Evolutionary conservation across 1,284 basidiomycete genomes (phyloP).

Genomic region (Rhodotorula mucilaginosa): DNA sequence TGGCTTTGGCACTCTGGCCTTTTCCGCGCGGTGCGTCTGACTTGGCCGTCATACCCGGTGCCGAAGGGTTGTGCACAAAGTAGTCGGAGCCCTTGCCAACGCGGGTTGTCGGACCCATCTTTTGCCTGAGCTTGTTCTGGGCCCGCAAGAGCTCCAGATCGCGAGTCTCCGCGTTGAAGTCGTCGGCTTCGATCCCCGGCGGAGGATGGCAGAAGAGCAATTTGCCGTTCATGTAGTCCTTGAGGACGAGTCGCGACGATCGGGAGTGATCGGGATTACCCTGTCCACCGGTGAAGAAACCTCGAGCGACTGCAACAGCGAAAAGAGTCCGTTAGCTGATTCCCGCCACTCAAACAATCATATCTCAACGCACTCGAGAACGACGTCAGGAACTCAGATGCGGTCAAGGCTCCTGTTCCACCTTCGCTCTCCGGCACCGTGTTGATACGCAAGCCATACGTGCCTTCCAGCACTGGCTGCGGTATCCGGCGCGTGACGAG

Average conservation of each 20-base stretch:
- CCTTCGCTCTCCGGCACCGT: constrained; percentile 73
- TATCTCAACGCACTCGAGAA: constrained; percentile 75
- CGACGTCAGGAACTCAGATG: constrained; percentile 78
- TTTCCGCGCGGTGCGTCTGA: constrained; percentile 21
- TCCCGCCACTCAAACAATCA: neutral
- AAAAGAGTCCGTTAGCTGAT: constrained; percentile 3
- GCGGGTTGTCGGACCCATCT: constrained; percentile 77
- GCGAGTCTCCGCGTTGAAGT: constrained; percentile 76
- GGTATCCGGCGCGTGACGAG: constrained; percentile 80
- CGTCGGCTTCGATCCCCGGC: constrained; percentile 63
- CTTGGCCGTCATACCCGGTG: constrained; percentile 24
- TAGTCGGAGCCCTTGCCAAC: constrained; percentile 80
- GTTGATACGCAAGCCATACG: constrained; percentile 81
- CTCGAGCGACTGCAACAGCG: constrained; percentile 70
- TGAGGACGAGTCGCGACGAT: constrained; percentile 86
- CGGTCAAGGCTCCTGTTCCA: constrained; percentile 71
- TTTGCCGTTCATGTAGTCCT: constrained; percentile 96
- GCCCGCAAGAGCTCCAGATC: constrained; percentile 54
- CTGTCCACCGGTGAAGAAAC: constrained; percentile 88
- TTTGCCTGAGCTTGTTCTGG: constrained; percentile 61
- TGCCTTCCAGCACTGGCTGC: constrained; percentile 78
- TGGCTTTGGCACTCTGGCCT: constrained; percentile 38
- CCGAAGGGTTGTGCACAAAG: constrained; percentile 56
- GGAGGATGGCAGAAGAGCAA: constrained; percentile 86
- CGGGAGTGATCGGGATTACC: constrained; percentile 97